Base-by-base conservation (phyloP, 352 stramenopile genomes). In the Phytophthora constricta region DNA sequence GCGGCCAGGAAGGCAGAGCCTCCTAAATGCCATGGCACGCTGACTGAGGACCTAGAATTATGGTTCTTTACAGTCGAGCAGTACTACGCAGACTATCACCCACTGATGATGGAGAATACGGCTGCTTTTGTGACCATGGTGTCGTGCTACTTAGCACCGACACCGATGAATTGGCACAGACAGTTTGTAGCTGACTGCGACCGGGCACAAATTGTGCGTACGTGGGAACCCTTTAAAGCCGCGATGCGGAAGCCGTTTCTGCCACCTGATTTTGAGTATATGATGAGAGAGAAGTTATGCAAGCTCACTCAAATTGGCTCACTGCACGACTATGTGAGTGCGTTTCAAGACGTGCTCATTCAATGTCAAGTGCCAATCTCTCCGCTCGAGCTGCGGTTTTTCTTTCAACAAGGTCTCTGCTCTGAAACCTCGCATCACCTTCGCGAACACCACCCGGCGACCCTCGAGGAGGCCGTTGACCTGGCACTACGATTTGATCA, bases 301-400 rank as follows among this genome's bases (percentile, higher is more conserved):
- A 13, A 19, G 4, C 20, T 34, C 13, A 54, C 3, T n/a, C 43
- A 62, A 14, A 49, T 48, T 10, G 19, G n/a, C n/a, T n/a, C 9
- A 11, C 28, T 47, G 1, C 45, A 54, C n/a, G 55, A 62, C 20
- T 63, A 63, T 17, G 26, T 62, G n/a, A 43, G 41, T 14, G 56
- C 43, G 17, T 63, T 54, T 5, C 45, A 63, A 16, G 27, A 55
- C 22, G 9, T 63, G 20, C 5, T 55, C 1, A 55, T 55, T 16
- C 45, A 55, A 17, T 49, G 56, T 22, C 52, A 20, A 20, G 5
- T 47, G 31, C 43, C 31, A 41, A 62, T 62, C 10, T 62, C 55
- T 20, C 42, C 26, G 19, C 54, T 62, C 1, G 54, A 53, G 1
- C 11, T 62, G 2, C 41, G 54, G 16, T 62, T 61, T 27, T 62